Evolutionary conservation across 306 rosid genomes (phyloP).

Genomic region (Psophocarpus tetragonolobus): DNA sequence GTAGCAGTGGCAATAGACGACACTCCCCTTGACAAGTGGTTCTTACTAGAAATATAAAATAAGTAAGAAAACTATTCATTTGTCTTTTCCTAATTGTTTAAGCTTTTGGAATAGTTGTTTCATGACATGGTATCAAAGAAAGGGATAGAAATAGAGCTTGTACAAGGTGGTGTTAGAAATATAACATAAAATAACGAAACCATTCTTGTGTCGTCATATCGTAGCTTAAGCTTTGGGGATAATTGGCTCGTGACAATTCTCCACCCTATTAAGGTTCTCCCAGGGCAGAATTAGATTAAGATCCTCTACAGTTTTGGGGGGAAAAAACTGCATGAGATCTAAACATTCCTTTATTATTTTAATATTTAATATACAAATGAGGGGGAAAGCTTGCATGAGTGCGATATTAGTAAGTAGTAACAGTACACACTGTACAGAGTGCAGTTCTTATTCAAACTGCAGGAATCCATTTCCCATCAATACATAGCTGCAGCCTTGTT

Average conservation of each 20-base stretch:
- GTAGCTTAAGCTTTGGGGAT: not conserved
- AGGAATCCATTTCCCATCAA: not conserved
- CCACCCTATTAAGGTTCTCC: not conserved
- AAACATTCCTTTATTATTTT: not conserved
- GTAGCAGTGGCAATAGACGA: not conserved
- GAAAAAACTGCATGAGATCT: not conserved
- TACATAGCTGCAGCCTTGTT: not conserved
- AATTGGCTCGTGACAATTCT: not conserved
- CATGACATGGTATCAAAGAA: not conserved
- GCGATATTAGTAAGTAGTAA: not conserved
- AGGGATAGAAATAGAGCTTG: not conserved
- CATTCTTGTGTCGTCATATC: not conserved
- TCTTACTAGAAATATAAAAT: not conserved
- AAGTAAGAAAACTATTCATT: not conserved
- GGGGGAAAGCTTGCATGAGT: not conserved
- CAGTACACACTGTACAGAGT: too few relatives aligned
- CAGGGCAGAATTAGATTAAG: not conserved
- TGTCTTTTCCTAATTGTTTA: not conserved
- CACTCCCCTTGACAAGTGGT: not conserved
- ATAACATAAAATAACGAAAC: not conserved
- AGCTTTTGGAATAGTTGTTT: not conserved
- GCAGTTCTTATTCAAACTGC: not conserved
- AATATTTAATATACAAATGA: not conserved
- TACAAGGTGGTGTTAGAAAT: not conserved
- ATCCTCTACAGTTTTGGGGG: not conserved